phyloP scores from a whole-genome alignment of 352 stramenopile species.

The Elongisporangium undulatum region DNA sequence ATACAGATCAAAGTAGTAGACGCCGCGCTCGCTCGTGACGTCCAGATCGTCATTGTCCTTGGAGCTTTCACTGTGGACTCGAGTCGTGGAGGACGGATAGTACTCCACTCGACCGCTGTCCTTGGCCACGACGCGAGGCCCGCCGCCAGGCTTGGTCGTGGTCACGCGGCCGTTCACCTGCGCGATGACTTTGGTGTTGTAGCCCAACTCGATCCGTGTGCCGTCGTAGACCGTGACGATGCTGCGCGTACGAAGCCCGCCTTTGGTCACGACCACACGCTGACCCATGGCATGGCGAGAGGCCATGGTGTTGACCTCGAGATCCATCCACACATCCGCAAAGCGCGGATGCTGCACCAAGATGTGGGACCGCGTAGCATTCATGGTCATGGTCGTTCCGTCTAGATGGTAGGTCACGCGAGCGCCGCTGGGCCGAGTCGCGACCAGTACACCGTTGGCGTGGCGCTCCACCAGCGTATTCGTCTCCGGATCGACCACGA shows the following conservation, averaged over 20 bases:
- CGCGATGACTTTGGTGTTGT: constrained; percentile 75
- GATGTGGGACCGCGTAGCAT: constrained; percentile 37
- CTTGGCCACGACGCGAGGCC: constrained; percentile 43
- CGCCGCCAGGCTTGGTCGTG: constrained; percentile 34
- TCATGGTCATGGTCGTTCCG: constrained; percentile 59
- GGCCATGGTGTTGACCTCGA: constrained; percentile 60
- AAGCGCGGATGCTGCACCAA: constrained; percentile 49
- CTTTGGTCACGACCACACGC: constrained; percentile 64
- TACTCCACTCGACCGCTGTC: constrained; percentile 75
- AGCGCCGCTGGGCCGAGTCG: constrained; percentile 57
- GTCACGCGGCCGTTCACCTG: constrained; percentile 68
- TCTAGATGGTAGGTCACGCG: constrained; percentile 60
- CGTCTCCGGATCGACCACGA: constrained; percentile 63
- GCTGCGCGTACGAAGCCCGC: constrained; percentile 52
- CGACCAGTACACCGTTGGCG: constrained; percentile 43
- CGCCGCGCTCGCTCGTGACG: constrained; percentile 47
- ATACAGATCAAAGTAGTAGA: constrained; percentile 75
- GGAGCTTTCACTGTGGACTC: neutral
- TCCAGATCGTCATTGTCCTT: constrained; percentile 29
- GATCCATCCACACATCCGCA: constrained; percentile 62
- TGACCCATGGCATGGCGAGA: constrained; percentile 50
- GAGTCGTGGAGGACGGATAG: constrained; percentile 4
- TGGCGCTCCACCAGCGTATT: constrained; percentile 57
- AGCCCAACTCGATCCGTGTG: constrained; percentile 55
- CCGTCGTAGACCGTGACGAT: constrained; percentile 47